phyloP scores from a whole-genome alignment of 805 yeast species.

The Danielia oregonensis region DNA sequence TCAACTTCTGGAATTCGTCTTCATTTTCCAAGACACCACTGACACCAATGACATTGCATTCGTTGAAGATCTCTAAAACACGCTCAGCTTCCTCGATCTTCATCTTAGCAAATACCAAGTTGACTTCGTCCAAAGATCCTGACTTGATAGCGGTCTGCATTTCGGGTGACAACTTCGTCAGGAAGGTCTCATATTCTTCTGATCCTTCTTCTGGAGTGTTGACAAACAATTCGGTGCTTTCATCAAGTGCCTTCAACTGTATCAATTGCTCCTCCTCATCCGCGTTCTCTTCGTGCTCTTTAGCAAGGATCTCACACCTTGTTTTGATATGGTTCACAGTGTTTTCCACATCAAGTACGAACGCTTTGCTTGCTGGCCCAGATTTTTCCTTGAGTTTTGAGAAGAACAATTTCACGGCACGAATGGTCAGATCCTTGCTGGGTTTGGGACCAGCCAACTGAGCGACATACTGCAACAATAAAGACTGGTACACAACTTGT shows the following conservation, averaged over 20 bases:
- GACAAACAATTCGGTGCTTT: constrained; percentile 69
- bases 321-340: constrained; percentile 72
- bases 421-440: constrained; percentile 27
- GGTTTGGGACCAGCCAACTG: constrained; percentile 37
- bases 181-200: constrained; percentile 54
- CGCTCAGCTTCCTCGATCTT: constrained; percentile 76
- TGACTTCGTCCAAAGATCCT: constrained; percentile 69
- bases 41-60: constrained; percentile 80
- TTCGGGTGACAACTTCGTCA: constrained; percentile 47
- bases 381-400: constrained; percentile 49
- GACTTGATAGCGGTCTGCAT: constrained; percentile 79
- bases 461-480: constrained; percentile 69
- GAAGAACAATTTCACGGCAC: constrained; percentile 62
- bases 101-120: constrained; percentile 73
- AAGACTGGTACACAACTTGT: constrained; percentile 74
- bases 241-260: constrained; percentile 86
- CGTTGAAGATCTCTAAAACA: constrained; percentile 68
- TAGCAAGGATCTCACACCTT: constrained; percentile 66
- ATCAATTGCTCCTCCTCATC: constrained; percentile 68
- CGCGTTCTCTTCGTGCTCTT: constrained; percentile 40
- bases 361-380: constrained; percentile 66
- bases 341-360: constrained; percentile 65
- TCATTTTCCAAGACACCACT: constrained; percentile 74
- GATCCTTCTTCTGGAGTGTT: constrained; percentile 60
- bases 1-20: constrained; percentile 55